phyloP scores from a whole-genome alignment of 2,329 filamentous ascomycete genomes.

The Chalaropsis thielavioides region DNA sequence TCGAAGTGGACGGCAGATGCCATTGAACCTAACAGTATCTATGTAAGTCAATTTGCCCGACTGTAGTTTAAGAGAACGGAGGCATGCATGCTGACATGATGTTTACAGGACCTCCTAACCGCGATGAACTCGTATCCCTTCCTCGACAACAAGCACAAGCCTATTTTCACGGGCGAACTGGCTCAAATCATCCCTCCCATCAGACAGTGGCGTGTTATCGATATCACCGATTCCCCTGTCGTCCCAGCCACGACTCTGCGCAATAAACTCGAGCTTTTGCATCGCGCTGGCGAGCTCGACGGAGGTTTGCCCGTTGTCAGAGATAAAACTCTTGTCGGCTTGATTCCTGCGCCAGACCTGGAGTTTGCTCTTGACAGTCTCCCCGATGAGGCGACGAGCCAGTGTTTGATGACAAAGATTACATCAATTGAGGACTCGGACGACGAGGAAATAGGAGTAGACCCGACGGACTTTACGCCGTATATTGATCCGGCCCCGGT shows the following conservation, averaged over 20 bases:
- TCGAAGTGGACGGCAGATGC: constrained; percentile 98
- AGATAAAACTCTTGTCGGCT: constrained; percentile 63
- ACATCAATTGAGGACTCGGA: constrained; percentile 49
- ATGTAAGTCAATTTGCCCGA: constrained; percentile 37
- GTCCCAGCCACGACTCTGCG: constrained; percentile 65
- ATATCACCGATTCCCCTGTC: constrained; percentile 70
- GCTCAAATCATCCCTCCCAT: constrained; percentile 71
- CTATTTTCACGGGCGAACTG: constrained; percentile 76
- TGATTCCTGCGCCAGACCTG: constrained; percentile 87
- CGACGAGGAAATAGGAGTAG: constrained; percentile 35
- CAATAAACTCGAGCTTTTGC: constrained; percentile 64
- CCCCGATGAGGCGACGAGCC: constrained; percentile 52
- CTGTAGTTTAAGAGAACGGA: not conserved
- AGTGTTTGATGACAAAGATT: constrained; percentile 71
- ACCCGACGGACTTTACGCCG: constrained; percentile 73
- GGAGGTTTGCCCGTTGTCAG: constrained; percentile 79
- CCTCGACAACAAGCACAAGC: constrained; percentile 90
- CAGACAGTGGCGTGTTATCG: constrained; percentile 65
- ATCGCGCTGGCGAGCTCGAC: constrained; percentile 77
- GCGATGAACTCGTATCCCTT: constrained; percentile 97
- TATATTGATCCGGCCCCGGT: constrained; percentile 89
- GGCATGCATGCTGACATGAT: constrained; percentile 10
- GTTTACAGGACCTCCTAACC: constrained; percentile 62
- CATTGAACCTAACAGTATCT: constrained; percentile 86
- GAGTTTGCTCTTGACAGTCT: constrained; percentile 84